These are phyloP conservation scores for Umbelopsis ramanniana DNA, from an alignment of 192 early-diverging fungal species.

Conservation along the genomic window DNA sequence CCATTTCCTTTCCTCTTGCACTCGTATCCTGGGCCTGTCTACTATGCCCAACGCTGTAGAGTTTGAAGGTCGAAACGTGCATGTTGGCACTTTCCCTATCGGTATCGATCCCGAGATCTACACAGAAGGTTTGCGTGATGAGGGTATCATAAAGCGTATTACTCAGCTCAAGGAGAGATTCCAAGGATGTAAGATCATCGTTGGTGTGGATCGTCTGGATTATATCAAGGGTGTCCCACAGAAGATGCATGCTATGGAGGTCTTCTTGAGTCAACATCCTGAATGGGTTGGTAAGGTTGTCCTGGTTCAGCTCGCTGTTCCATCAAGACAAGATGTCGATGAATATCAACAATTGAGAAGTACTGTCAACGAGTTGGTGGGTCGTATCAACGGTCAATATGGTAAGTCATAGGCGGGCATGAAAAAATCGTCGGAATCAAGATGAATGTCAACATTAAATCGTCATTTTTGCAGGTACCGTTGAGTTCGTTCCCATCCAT, in stretches of 20 bases:
- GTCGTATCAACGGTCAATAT: slow-evolving; percentile 96
- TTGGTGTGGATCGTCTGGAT: slow-evolving; percentile 98
- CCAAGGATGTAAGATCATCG: slow-evolving; percentile 85
- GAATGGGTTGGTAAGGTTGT: slow-evolving; percentile 95
- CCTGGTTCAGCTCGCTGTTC: slow-evolving; percentile 97
- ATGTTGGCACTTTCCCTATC: slow-evolving; percentile 98
- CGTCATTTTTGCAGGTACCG: slow-evolving; percentile 57
- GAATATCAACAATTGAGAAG: slow-evolving; percentile 96
- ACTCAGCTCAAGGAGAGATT: slow-evolving; percentile 82
- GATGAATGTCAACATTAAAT: too few species aligned
- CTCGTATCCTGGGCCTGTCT: slow-evolving; percentile 92
- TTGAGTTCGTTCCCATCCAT: slow-evolving; percentile 98
- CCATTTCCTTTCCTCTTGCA: slow-evolving; percentile 97
- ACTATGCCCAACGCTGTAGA: slow-evolving; percentile 95
- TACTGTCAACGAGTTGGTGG: slow-evolving; percentile 97
- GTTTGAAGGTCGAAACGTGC: slow-evolving; percentile 89
- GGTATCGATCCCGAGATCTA: slow-evolving; percentile 98
- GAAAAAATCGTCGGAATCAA: too few species aligned
- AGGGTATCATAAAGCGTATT: slow-evolving; percentile 75
- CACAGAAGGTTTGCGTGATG: slow-evolving; percentile 76
- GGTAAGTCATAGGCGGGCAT: slow-evolving; percentile 34
- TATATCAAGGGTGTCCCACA: slow-evolving; percentile 99
- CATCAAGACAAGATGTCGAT: slow-evolving; percentile 96
- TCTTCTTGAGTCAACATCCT: slow-evolving; percentile 85
- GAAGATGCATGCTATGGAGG: slow-evolving; percentile 95